Conservation (phyloP, 768 basidiomycete species). For the Hygrocybe punicea region DNA sequence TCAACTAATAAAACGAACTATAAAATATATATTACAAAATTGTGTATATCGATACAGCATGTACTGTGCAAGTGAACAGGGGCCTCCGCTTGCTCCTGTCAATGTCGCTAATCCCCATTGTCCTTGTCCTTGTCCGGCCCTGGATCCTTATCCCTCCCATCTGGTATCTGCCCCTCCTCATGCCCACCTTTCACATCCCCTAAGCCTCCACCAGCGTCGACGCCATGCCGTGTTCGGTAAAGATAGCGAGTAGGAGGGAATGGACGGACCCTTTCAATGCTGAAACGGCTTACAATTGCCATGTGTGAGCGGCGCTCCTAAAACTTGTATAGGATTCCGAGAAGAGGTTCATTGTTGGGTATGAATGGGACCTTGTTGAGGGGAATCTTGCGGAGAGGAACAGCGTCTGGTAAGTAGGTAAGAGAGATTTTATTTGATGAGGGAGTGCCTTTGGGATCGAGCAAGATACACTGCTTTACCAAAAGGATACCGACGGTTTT, state of each 20-base stretch:
- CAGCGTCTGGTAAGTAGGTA: conserved; percentile 58
- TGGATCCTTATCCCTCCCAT: conserved; percentile 1
- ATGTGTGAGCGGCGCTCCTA: conserved; percentile 90
- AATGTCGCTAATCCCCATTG: too few species aligned
- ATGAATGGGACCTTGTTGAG: conserved; percentile 85
- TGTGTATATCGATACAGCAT: too few species aligned
- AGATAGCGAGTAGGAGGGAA: too few species aligned
- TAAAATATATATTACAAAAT: too few species aligned
- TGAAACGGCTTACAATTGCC: conserved; percentile 82
- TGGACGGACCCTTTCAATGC: conserved; percentile 50
- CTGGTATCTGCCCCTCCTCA: neutral
- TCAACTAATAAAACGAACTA: too few species aligned
- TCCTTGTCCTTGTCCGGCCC: neutral
- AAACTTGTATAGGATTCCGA: conserved; percentile 83
- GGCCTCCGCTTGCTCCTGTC: too few species aligned
- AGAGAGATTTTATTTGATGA: neutral
- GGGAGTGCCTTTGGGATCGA: conserved; percentile 79
- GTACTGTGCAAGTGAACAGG: too few species aligned
- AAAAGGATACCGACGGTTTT: conserved; percentile 84
- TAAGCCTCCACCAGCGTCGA: conserved; percentile 44
- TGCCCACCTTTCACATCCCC: neutral
- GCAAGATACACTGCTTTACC: conserved; percentile 84
- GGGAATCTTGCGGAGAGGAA: conserved; percentile 77
- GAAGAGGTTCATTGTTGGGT: conserved; percentile 78
- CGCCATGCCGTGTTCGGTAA: too few species aligned